These are phyloP conservation scores for Diaporthe eres DNA, from an alignment of 2,329 filamentous ascomycete genomes.

Conservation along the genomic window DNA sequence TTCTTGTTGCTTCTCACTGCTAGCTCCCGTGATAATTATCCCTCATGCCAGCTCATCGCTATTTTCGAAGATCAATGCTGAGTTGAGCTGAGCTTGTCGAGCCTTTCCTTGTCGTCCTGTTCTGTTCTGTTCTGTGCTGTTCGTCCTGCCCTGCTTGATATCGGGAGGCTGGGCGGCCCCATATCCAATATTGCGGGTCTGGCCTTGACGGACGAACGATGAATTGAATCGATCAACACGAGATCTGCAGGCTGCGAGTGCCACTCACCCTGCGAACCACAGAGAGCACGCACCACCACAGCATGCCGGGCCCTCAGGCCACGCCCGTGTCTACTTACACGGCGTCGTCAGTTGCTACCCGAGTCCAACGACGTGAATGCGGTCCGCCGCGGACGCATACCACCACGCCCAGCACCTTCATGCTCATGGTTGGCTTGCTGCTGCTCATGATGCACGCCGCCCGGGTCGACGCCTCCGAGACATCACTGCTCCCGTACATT, in stretches of 20 bases:
- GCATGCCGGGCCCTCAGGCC: conserved; percentile 6
- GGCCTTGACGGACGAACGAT: conserved; percentile 9
- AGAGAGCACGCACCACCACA: conserved; percentile 25
- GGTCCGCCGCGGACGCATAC: conserved; percentile 10
- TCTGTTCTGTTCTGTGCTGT: neutral
- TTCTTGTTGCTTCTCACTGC: conserved; percentile 7
- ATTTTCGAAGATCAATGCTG: conserved; percentile 21
- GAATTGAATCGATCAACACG: conserved; percentile 27
- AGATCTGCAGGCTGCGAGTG: conserved; percentile 33
- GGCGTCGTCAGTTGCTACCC: conserved; percentile 28
- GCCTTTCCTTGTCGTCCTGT: neutral
- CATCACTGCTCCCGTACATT: conserved; percentile 78
- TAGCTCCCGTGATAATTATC: neutral
- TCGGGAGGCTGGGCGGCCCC: conserved; percentile 34
- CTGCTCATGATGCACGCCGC: conserved; percentile 38
- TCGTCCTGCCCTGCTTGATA: conserved; percentile 15
- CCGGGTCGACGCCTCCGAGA: conserved; percentile 47
- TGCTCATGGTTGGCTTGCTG: conserved; percentile 29
- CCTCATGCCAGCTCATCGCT: conserved; percentile 32
- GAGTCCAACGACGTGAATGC: conserved; percentile 15
- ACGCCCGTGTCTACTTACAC: conserved; percentile 25
- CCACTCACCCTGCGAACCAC: conserved; percentile 18
- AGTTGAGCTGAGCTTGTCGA: conserved; percentile 13
- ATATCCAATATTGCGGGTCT: conserved; percentile 21
- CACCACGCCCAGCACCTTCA: conserved; percentile 16